These are phyloP conservation scores for Beverwykella pulmonaria DNA, from an alignment of 495 filamentous ascomycete species.

Conservation along the genomic window DNA sequence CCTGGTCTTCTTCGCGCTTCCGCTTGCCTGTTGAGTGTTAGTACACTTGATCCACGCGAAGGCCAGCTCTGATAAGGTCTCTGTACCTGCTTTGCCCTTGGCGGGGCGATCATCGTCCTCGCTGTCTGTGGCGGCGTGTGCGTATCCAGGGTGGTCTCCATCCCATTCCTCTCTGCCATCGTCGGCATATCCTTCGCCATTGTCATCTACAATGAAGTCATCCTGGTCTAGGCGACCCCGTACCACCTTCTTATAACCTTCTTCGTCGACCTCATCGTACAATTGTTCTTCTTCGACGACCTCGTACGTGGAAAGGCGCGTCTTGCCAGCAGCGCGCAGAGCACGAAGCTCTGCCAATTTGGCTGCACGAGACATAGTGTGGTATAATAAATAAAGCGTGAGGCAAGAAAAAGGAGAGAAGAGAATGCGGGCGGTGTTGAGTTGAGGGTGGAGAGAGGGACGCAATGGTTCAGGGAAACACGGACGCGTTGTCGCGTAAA, in stretches of 20 bases:
- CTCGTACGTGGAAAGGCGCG: slow-evolving; percentile 83
- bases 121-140: slow-evolving; percentile 65
- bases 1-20: slow-evolving; percentile 86
- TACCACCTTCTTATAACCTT: slow-evolving; percentile 95
- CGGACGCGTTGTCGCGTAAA: slow-evolving; percentile 20
- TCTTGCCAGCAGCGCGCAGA: slow-evolving; percentile 87
- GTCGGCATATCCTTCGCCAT: slow-evolving; percentile 71
- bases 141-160: slow-evolving; percentile 59
- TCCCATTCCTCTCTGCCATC: slow-evolving; percentile 98
- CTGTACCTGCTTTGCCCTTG: slow-evolving; percentile 65
- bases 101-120: slow-evolving; percentile 68
- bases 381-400: slow-evolving; percentile 5
- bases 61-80: not conserved
- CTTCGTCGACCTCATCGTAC: slow-evolving; percentile 96
- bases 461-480: not conserved
- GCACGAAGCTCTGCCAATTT: slow-evolving; percentile 76
- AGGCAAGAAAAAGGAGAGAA: slow-evolving; percentile 1
- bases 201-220: slow-evolving; percentile 82
- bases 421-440: slow-evolving; percentile 1
- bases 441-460: slow-evolving; percentile 7
- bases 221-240: slow-evolving; percentile 86
- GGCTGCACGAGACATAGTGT: slow-evolving; percentile 43
- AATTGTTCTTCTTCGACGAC: slow-evolving; percentile 80
- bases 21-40: slow-evolving; percentile 64
- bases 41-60: not conserved